Base-by-base conservation (phyloP, 2,329 filamentous ascomycete species). In the Drechslera avenae region DNA sequence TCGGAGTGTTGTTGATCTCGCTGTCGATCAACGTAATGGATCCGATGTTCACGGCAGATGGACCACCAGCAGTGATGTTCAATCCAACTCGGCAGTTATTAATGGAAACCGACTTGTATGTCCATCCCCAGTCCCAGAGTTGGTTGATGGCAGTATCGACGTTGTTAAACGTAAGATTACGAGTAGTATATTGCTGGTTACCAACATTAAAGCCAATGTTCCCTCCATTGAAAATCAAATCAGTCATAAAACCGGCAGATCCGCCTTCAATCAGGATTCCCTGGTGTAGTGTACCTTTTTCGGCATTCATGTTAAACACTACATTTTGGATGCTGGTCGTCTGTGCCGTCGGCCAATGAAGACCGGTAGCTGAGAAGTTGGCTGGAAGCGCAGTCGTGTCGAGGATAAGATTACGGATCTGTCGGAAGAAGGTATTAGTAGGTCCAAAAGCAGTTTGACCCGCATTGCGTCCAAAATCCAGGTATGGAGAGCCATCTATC, bases 321-420 rank as follows among this genome's bases (percentile, higher is more conserved):
- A 79, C 57, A 40, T 79, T 79, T 57, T 78, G 76, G 5, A 78
- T 59, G 42, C 70, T 76, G 1, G 76, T 79, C 0, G 74, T 73
- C 51, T 79, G 77, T n/a, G 73, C 73, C 14, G 73, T 76, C 4
- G 73, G 75, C 76, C 76, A 79, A 44, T 79, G 75, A 14, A 79
- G 67, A 23, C 76, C 74, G 16, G 79, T 76, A 1, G 79, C 76
- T 2, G 74, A 64, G 7, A 73, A 76, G n/a, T 71, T 61, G 0
- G 79, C 68, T 18, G 79, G 75, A 0, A 85, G 76, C 1, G 72
- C 69, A 1, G 80, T 84, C 31, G 79, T 75, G 63, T 89, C 86
- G 32, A 89, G 76, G 47, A 85, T 75, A 40, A 90, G 78, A 63
- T 90, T 89, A 7, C 85, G 78, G 50, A 89, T 79, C 57, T 85